Evolutionary conservation across 2,329 filamentous ascomycete genomes (phyloP), one percentile per base, ranked within the genome.

Genomic region (Botrytis pseudocinerea): DNA sequence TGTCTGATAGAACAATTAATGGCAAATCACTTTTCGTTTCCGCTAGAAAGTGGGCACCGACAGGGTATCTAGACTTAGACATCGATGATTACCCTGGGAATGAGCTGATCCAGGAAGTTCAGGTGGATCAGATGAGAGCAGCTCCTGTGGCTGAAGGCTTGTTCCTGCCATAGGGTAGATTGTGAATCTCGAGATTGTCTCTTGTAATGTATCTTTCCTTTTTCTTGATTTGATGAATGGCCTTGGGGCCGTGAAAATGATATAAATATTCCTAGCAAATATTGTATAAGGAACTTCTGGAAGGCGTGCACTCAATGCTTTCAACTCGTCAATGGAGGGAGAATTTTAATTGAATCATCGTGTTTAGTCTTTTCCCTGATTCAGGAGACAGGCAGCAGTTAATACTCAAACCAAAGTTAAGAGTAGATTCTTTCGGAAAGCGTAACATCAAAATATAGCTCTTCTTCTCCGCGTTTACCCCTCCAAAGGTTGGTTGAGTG

Each of bases 81-180:
- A 7, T 61, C 40, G 59, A 61, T 38, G 59, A 61, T 61, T 61
- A 61, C 22, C 59, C 59, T 40, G 59, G 59, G 35, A 61, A 61
- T 40, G 59, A 61, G 35, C 59, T 61, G 22, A 61, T 61, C 12
- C 59, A 61, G 14, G 59, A 61, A 61, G 40, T 61, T 12, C 32
- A 61, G 35, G 35, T n/a, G 35, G 59, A 61, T 32, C 32, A 61
- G 59, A 61, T 61, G 6, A 61, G 40, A 38, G 20, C 32, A 38
- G 59, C 59, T n/a, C 59, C 35, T n/a, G 59, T 61, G 59, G 22
- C 22, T 1, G 22, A 40, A 16, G 59, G 59, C 25, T 38, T 61
- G 12, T 61, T 61, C n/a, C 10, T 61, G 35, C 22, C 48, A 28
- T 54, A 54, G 25, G 25, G 25, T 14, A 14, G 48, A 8, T 28